Conservation (phyloP, 2,329 filamentous ascomycete genomes). For the Pyricularia sp. region DNA sequence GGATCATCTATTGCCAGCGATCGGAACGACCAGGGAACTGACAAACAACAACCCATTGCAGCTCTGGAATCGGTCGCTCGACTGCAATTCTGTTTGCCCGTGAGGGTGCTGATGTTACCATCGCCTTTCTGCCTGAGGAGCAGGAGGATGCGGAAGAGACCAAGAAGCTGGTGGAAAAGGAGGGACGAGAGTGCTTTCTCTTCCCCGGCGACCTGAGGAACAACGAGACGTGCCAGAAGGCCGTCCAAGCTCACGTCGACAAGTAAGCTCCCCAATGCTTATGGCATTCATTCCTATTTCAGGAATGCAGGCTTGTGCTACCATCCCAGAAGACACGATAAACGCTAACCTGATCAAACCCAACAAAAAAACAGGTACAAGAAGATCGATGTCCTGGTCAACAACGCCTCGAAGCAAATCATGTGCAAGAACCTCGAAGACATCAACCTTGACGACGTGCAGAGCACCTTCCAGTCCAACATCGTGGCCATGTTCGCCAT, state of each 20-base stretch:
- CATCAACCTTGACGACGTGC: slow-evolving; percentile 39
- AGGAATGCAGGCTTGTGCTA: background rate
- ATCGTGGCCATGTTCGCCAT: slow-evolving; percentile 47
- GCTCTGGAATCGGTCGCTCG: slow-evolving; percentile 40
- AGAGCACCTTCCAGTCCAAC: slow-evolving; percentile 43
- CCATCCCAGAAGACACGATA: background rate
- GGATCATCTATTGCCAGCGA: background rate
- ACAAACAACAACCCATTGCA: slow-evolving; percentile 9
- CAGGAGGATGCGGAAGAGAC: slow-evolving; percentile 41
- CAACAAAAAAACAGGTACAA: slow-evolving; percentile 15
- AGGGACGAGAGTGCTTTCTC: slow-evolving; percentile 32
- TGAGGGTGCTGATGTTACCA: slow-evolving; percentile 43
- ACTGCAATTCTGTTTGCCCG: slow-evolving; percentile 42
- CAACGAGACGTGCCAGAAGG: slow-evolving; percentile 33
- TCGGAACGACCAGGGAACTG: background rate
- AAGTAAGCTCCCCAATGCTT: slow-evolving; percentile 9
- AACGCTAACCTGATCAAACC: background rate
- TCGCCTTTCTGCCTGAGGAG: slow-evolving; percentile 42
- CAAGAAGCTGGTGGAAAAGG: slow-evolving; percentile 35
- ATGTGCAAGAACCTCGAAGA: slow-evolving; percentile 38
- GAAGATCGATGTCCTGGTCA: slow-evolving; percentile 37
- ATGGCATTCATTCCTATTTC: background rate
- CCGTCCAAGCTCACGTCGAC: slow-evolving; percentile 39
- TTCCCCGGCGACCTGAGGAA: slow-evolving; percentile 35
- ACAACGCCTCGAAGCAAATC: slow-evolving; percentile 45